Conservation (phyloP, 1,284 basidiomycete genomes). For the Moniliophthora roreri region DNA sequence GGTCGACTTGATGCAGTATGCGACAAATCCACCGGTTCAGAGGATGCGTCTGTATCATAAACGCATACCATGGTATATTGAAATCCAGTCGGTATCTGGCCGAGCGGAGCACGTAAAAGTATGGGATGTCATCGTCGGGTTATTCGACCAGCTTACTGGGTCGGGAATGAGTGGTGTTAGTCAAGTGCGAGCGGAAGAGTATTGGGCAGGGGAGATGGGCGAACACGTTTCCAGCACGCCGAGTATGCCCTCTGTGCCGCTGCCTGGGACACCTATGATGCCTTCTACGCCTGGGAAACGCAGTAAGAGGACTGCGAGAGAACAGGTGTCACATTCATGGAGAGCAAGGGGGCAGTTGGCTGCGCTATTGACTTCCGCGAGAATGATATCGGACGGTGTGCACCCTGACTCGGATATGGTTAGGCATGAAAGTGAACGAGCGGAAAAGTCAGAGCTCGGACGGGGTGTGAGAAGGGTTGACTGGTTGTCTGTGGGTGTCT, state of each 20-base stretch:
- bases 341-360: neutral
- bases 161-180: neutral
- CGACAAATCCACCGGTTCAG: neutral
- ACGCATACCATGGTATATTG: neutral
- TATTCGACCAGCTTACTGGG: neutral
- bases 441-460: neutral
- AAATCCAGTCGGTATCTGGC: neutral
- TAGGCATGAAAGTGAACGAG: neutral
- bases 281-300: neutral
- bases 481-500: neutral
- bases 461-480: neutral
- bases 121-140: constrained; percentile 1
- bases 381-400: neutral
- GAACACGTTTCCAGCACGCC: neutral
- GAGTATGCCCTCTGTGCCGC: neutral
- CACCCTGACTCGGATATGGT: neutral
- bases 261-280: neutral
- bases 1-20: neutral
- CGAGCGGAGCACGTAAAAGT: neutral
- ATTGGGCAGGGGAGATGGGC: constrained; percentile 2
- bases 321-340: neutral
- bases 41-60: neutral
- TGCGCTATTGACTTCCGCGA: neutral
- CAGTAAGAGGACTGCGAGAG: neutral
- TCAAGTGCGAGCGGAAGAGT: constrained; percentile 2